Base-by-base conservation (phyloP, 495 filamentous ascomycete genomes). In the Glonium stellatum region DNA sequence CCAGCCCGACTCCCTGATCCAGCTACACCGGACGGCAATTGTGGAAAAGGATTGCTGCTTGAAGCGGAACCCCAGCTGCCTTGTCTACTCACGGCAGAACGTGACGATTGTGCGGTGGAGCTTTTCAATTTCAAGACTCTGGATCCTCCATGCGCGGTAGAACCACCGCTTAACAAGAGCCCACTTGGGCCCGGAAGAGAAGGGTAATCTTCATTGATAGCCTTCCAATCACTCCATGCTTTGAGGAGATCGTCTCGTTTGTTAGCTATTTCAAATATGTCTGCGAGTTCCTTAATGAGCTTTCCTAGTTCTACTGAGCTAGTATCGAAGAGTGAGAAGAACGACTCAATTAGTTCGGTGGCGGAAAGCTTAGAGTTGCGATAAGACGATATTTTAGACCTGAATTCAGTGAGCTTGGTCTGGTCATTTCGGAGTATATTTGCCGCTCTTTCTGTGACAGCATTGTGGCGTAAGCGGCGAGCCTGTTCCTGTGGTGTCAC, bases 121-220 rank as follows among this genome's bases (percentile, higher is more conserved):
- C 82, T 88, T 67, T 92, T 92, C 5, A 92, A 72, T 59, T 84
- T 86, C 25, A 89, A 73, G 13, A 91, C 84, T 41, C 88, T 79
- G 12, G 74, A 79, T 21, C 81, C 77, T 63, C 75, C 76, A 75
- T 80, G 60, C 70, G 82, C 61, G 66, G 84, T 64, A 76, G 75
- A 68, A 5, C 74, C 72, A 48, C 75, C 68, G 4, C 76, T 73
- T 1, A 78, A 69, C 0, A 81, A 79, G 0, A 77, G 78, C 1
- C 72, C 72, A 0, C 77, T 80, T 51, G 88, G 77, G 0, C 85
- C 84, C 1, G 92, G 92, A 0, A 98, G 80, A 0, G 89, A 87
- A 0, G 93, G 93, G 67, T 97, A 98, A 73, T 98, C 92, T 73
- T 97, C 93, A 65, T 96, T 92, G 67, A 92, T 89, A 10, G 89